Evolutionary conservation across 1,139 yeast genomes (phyloP).

Genomic region (Saccharomyces hybrid): DNA sequence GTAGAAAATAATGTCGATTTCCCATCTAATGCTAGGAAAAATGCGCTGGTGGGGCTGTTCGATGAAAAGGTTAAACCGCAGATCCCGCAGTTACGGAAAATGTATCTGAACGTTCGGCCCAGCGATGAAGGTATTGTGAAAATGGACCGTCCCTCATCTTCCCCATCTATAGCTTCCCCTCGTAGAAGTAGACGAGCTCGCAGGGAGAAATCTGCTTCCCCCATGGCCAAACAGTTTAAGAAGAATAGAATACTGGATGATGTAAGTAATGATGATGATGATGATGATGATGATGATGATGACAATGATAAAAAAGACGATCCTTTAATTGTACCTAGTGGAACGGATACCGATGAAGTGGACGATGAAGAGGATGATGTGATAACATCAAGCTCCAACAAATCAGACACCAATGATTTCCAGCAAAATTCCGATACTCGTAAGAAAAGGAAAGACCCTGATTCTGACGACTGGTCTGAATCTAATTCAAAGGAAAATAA

Average conservation of each 20-base stretch:
- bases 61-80: conserved; percentile 36
- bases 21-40: conserved; percentile 57
- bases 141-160: neutral
- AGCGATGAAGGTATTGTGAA: conserved; percentile 2
- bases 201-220: neutral
- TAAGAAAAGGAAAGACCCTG: neutral
- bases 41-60: conserved; percentile 49
- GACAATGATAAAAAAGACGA: neutral
- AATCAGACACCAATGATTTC: neutral
- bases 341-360: conserved; percentile 3
- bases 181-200: neutral
- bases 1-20: conserved; percentile 48
- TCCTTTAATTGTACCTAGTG: neutral
- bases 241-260: conserved; percentile 1
- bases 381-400: neutral
- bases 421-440: neutral
- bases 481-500: neutral
- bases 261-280: conserved; percentile 1
- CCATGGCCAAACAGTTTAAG: neutral
- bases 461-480: neutral
- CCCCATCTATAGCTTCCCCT: conserved; percentile 4
- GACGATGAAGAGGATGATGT: neutral
- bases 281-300: neutral
- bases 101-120: conserved; percentile 4
- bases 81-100: conserved; percentile 17